Evolutionary conservation across 306 rosid species (phyloP).

Genomic region (Datisca glomerata): DNA sequence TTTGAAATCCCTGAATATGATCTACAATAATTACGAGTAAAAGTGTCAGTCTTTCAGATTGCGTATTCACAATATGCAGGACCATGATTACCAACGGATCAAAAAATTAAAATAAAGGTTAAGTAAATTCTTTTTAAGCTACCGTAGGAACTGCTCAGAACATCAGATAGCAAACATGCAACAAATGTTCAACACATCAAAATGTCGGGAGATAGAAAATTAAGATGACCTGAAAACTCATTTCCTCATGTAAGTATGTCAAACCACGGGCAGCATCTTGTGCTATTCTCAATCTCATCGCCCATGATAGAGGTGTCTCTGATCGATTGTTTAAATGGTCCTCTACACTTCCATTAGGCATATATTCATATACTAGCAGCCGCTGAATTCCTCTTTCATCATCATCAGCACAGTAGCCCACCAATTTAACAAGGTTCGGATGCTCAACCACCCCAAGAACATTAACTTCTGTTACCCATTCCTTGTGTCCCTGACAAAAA

Average conservation of each 20-base stretch:
- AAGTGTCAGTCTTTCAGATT: too few species aligned
- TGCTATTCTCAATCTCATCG: constrained; percentile 69
- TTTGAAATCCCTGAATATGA: constrained; percentile 96
- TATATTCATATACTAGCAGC: constrained; percentile 70
- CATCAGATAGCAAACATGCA: constrained; percentile 4
- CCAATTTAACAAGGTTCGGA: constrained; percentile 87
- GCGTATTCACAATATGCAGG: too few species aligned
- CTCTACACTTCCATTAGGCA: constrained; percentile 80
- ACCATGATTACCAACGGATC: too few species aligned
- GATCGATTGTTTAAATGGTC: constrained; percentile 59
- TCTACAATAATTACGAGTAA: too few species aligned
- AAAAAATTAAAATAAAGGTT: too few species aligned
- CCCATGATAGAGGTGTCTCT: constrained; percentile 65
- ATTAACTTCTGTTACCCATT: constrained; percentile 99
- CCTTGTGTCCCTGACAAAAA: constrained; percentile 75
- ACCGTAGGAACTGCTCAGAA: constrained; percentile 12
- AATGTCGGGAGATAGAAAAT: not conserved
- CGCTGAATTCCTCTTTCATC: constrained; percentile 98
- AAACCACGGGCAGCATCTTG: constrained; percentile 92
- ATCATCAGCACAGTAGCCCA: constrained; percentile 94
- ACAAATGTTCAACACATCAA: too few species aligned
- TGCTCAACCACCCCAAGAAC: constrained; percentile 94
- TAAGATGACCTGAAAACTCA: constrained; percentile 99
- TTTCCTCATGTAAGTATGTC: constrained; percentile 74
- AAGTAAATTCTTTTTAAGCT: too few species aligned